Evolutionary conservation across 495 filamentous ascomycete species (phyloP).

Genomic region (Penicillium bialowiezense): DNA sequence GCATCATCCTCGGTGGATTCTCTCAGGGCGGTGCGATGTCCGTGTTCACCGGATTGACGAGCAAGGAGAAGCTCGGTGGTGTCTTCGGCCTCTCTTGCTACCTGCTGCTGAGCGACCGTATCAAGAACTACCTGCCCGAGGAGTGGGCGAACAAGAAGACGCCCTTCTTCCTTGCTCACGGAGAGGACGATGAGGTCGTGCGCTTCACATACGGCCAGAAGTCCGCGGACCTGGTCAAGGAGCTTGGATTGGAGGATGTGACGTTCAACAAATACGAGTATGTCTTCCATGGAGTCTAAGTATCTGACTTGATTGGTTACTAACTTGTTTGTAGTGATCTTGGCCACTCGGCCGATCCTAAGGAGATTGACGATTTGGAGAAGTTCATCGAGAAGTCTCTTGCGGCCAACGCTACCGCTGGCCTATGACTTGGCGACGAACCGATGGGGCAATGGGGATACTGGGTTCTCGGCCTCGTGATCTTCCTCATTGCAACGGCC

Average conservation of each 20-base stretch:
- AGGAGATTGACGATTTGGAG: constrained; percentile 85
- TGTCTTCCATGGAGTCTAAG: constrained; percentile 24
- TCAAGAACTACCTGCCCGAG: constrained; percentile 61
- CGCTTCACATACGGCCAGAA: constrained; percentile 61
- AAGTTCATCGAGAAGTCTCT: constrained; percentile 64
- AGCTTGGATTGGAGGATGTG: constrained; percentile 62
- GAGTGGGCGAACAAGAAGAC: constrained; percentile 73
- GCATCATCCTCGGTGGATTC: constrained; percentile 78
- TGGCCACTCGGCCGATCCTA: constrained; percentile 69
- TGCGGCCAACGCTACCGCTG: constrained; percentile 53
- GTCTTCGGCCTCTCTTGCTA: constrained; percentile 86
- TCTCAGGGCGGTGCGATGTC: constrained; percentile 62
- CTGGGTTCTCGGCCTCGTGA: constrained; percentile 40
- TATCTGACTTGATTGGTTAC: constrained; percentile 1
- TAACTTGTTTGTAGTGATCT: constrained; percentile 51
- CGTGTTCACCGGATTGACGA: constrained; percentile 67
- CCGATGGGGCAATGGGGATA: constrained; percentile 11
- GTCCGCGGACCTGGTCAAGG: constrained; percentile 61
- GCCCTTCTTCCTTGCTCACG: constrained; percentile 86
- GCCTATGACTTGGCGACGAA: constrained; percentile 42
- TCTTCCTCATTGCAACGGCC: constrained; percentile 49
- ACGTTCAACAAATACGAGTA: constrained; percentile 74
- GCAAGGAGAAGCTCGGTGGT: constrained; percentile 72
- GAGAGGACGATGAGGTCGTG: constrained; percentile 69
- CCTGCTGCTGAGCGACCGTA: constrained; percentile 68